phyloP scores from a whole-genome alignment of 2,329 filamentous ascomycete genomes.

The Venturia oleaginea region DNA sequence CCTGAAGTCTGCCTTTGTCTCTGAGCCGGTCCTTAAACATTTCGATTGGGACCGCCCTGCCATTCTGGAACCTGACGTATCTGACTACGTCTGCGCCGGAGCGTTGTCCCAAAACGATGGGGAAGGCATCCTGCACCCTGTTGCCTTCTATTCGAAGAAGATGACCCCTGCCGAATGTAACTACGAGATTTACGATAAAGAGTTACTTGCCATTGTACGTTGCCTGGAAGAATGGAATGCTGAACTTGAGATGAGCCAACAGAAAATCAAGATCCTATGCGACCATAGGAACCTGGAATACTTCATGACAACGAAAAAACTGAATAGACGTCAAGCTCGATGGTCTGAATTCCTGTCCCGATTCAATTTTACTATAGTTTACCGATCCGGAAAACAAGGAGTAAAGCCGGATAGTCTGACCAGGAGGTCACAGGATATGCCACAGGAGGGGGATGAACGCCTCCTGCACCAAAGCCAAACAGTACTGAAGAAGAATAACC shows the following conservation, averaged over 20 bases:
- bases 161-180: constrained; percentile 20
- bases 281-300: constrained; percentile 24
- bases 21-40: constrained; percentile 16
- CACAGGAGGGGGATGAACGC: no score
- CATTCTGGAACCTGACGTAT: constrained; percentile 20
- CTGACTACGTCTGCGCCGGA: constrained; percentile 12
- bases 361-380: constrained; percentile 23
- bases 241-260: constrained; percentile 17
- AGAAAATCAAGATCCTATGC: constrained; percentile 18
- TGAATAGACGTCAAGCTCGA: constrained; percentile 22
- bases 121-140: constrained; percentile 14
- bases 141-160: constrained; percentile 20
- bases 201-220: constrained; percentile 26
- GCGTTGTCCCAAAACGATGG: constrained; percentile 14
- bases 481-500: no score
- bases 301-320: constrained; percentile 24
- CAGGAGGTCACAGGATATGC: constrained; percentile 4
- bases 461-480: no score
- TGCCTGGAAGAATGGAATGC: constrained; percentile 21
- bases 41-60: constrained; percentile 17
- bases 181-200: constrained; percentile 28
- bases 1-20: constrained; percentile 17
- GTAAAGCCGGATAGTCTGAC: constrained; percentile 18
- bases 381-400: constrained; percentile 18
- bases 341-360: constrained; percentile 20